Evolutionary conservation across 2,329 filamentous ascomycete species (phyloP).

Genomic region (Raffaelea deltoideospora): DNA sequence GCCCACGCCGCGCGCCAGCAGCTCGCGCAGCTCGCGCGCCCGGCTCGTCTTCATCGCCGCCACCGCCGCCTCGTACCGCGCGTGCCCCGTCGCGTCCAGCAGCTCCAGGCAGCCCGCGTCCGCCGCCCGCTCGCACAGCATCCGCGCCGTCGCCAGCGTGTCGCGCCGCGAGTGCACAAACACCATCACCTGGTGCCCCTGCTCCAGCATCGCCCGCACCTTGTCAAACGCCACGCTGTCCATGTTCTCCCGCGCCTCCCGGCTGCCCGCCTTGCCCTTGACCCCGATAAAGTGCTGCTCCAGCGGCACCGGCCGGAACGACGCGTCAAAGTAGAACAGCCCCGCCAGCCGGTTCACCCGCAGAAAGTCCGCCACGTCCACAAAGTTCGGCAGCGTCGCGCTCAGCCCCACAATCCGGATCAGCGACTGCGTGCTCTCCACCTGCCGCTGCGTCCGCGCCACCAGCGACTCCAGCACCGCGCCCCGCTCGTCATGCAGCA

Average conservation of each 20-base stretch:
- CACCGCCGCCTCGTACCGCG: slow-evolving; percentile 63
- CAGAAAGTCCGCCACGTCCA: slow-evolving; percentile 93
- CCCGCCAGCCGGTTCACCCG: slow-evolving; percentile 89
- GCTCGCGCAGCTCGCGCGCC: slow-evolving; percentile 73
- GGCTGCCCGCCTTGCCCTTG: slow-evolving; percentile 74
- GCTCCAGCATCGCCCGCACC: slow-evolving; percentile 78
- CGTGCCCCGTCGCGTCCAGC: slow-evolving; percentile 67
- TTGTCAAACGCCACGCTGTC: slow-evolving; percentile 86
- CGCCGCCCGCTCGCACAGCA: slow-evolving; percentile 70
- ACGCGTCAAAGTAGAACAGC: slow-evolving; percentile 91
- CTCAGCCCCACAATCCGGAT: slow-evolving; percentile 94
- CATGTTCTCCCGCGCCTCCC: slow-evolving; percentile 73
- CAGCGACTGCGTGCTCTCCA: slow-evolving; percentile 93
- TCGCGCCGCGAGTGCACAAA: slow-evolving; percentile 97
- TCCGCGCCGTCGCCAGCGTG: slow-evolving; percentile 75
- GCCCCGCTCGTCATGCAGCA: slow-evolving; percentile 96
- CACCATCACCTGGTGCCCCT: slow-evolving; percentile 96
- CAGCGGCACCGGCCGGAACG: slow-evolving; percentile 87
- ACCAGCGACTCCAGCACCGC: slow-evolving; percentile 93
- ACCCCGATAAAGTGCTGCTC: slow-evolving; percentile 97
- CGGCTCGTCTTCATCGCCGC: slow-evolving; percentile 76
- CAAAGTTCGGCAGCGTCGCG: slow-evolving; percentile 88
- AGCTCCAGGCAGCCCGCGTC: slow-evolving; percentile 68
- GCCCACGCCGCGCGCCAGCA: slow-evolving; percentile 81
- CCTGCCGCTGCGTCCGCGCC: slow-evolving; percentile 84